Percentiles rank a stretch among this genome's conserved stretches.
Conservation (phyloP, 257 asterid genomes). For the Asclepias syriaca region DNA sequence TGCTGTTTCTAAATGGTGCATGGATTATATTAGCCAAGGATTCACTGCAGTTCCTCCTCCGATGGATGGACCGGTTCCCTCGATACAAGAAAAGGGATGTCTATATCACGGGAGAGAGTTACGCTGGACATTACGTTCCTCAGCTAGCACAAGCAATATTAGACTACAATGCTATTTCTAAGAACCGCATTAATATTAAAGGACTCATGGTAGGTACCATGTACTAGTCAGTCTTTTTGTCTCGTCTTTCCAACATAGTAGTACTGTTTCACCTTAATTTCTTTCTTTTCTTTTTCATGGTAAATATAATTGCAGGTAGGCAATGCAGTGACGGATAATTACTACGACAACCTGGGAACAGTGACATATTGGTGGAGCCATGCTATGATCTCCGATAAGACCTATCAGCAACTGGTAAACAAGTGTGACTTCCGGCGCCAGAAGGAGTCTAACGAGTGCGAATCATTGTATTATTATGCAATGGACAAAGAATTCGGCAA, state of each 20-base stretch:
- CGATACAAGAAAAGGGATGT: slow-evolving; percentile 61
- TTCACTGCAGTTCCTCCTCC: slow-evolving; percentile 63
- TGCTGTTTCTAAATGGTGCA: neutral
- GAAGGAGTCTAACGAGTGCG: slow-evolving; percentile 76
- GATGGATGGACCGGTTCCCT: slow-evolving; percentile 85
- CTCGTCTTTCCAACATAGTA: neutral
- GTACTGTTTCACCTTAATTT: neutral
- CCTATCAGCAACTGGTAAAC: slow-evolving; percentile 65
- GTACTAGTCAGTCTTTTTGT: neutral
- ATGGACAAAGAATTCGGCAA: slow-evolving; percentile 93
- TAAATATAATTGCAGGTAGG: slow-evolving; percentile 56
- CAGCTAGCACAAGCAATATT: slow-evolving; percentile 72
- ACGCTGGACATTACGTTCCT: slow-evolving; percentile 95
- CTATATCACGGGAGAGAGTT: slow-evolving; percentile 84
- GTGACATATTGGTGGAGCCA: slow-evolving; percentile 99
- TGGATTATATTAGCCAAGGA: slow-evolving; percentile 51
- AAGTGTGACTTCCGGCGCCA: slow-evolving; percentile 66
- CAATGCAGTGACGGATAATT: slow-evolving; percentile 85
- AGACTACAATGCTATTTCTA: slow-evolving; percentile 41
- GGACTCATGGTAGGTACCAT: slow-evolving; percentile 84
- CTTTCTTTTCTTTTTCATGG: neutral
- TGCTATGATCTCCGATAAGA: slow-evolving; percentile 94
- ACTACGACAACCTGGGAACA: slow-evolving; percentile 90
- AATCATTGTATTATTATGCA: slow-evolving; percentile 74
- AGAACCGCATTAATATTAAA: slow-evolving; percentile 53